A percentile compares a stretch with the other conserved stretches of the same genome.
Evolutionary conservation across 257 asterid genomes (phyloP).

Genomic region (Linaria vulgaris): DNA sequence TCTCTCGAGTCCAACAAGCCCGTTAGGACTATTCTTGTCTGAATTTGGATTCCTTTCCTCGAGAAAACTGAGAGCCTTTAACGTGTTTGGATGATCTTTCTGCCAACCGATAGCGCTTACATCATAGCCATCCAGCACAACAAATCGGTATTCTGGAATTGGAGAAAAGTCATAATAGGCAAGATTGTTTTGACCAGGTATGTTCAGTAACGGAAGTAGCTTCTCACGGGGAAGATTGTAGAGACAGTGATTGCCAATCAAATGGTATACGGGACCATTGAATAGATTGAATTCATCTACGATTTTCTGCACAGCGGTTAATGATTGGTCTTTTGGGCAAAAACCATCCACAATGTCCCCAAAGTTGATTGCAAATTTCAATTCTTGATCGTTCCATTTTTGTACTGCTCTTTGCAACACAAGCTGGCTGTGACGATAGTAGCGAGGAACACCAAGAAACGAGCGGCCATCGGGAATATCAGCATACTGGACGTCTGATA

Average conservation of each 20-base stretch:
- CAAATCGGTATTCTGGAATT: conserved; percentile 65
- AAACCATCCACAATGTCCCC: conserved; percentile 89
- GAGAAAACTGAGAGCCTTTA: conserved; percentile 57
- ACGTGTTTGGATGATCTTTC: conserved; percentile 60
- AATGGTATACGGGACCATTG: conserved; percentile 74
- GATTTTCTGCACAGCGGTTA: conserved; percentile 50
- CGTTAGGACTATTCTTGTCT: conserved; percentile 84
- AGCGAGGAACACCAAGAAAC: conserved; percentile 91
- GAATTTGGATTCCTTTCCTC: conserved; percentile 71
- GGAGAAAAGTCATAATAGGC: conserved; percentile 95
- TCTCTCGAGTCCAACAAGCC: conserved; percentile 66
- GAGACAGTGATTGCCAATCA: conserved; percentile 96
- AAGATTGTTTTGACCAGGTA: conserved; percentile 37
- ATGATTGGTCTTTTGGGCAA: conserved; percentile 81
- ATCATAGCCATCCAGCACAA: conserved; percentile 84
- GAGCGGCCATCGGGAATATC: conserved; percentile 92
- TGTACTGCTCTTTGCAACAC: conserved; percentile 82
- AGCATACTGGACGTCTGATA: conserved; percentile 95
- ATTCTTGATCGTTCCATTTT: conserved; percentile 49
- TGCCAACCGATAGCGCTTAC: conserved; percentile 92
- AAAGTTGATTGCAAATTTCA: conserved; percentile 64
- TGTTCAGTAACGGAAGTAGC: conserved; percentile 68
- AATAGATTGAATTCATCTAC: conserved; percentile 51
- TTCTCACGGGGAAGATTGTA: conserved; percentile 90
- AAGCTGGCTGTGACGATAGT: conserved; percentile 73